Percentiles rank a stretch among this genome's conserved stretches.
Conservation (phyloP, 2,329 filamentous ascomycete genomes). For the Arthrocladium fulminans region DNA sequence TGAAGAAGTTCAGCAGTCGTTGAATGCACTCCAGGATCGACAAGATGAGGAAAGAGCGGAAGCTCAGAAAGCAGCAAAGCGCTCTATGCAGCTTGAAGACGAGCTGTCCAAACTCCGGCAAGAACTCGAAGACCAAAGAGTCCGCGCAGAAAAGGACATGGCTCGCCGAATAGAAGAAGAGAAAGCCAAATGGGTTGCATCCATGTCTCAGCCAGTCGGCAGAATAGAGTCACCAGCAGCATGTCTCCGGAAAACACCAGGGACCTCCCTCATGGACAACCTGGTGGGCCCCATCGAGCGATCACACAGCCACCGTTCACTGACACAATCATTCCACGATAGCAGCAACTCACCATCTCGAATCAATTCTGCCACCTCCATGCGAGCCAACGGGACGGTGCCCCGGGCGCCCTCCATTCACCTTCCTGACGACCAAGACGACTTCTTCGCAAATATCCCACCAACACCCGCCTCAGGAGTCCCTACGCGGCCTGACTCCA, state of each 20-base stretch:
- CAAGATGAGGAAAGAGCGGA: slow-evolving; percentile 59
- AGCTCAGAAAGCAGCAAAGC: slow-evolving; percentile 38
- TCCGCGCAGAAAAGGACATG: slow-evolving; percentile 48
- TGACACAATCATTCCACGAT: slow-evolving; percentile 30
- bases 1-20: slow-evolving; percentile 49
- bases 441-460: slow-evolving; percentile 31
- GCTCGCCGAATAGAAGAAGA: slow-evolving; percentile 57
- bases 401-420: slow-evolving; percentile 39
- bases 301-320: slow-evolving; percentile 34
- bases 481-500: slow-evolving; percentile 27
- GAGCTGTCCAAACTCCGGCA: slow-evolving; percentile 52
- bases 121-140: slow-evolving; percentile 52
- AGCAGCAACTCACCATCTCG: slow-evolving; percentile 33
- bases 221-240: slow-evolving; percentile 35
- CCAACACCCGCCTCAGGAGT: slow-evolving; percentile 27
- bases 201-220: slow-evolving; percentile 27
- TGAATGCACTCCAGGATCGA: slow-evolving; percentile 40
- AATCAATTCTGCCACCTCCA: slow-evolving; percentile 39
- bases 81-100: slow-evolving; percentile 45
- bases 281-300: slow-evolving; percentile 28
- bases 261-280: slow-evolving; percentile 25
- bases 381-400: slow-evolving; percentile 31
- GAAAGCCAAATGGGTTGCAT: slow-evolving; percentile 48
- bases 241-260: slow-evolving; percentile 32
- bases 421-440: slow-evolving; percentile 41